These are phyloP conservation scores for Hyaloperonospora brassicae DNA, from an alignment of 352 stramenopile genomes.

Conservation along the genomic window DNA sequence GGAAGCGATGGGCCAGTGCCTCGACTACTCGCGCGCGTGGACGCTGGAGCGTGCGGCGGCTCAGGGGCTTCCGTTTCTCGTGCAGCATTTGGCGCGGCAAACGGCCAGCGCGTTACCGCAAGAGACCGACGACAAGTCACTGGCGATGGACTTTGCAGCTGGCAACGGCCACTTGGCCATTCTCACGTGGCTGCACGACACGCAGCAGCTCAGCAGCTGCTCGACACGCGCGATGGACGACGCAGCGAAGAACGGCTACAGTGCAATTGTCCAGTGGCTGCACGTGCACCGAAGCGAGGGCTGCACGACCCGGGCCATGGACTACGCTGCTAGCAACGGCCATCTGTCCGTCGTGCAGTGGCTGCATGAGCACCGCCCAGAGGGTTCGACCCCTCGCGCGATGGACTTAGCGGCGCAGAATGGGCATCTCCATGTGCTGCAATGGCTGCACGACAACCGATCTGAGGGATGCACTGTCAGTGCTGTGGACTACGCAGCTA, in stretches of 20 bases:
- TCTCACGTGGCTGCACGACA: conserved; percentile 45
- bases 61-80: conserved; percentile 51
- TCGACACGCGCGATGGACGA: conserved; percentile 51
- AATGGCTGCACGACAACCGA: conserved; percentile 64
- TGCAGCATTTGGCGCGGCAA: conserved; percentile 55
- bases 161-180: conserved; percentile 64
- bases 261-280: conserved; percentile 50
- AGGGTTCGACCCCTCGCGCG: conserved; percentile 45
- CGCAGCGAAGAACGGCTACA: conserved; percentile 47
- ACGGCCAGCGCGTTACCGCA: conserved; percentile 14
- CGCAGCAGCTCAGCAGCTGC: conserved; percentile 37
- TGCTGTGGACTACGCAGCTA: conserved; percentile 56
- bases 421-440: conserved; percentile 44
- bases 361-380: conserved; percentile 37
- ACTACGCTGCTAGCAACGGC: conserved; percentile 47
- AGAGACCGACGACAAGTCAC: conserved; percentile 27
- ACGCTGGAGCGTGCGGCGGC: conserved; percentile 57
- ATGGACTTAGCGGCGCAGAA: conserved; percentile 63
- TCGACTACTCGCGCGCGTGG: conserved; percentile 53
- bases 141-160: conserved; percentile 71
- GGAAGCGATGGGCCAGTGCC: conserved; percentile 31
- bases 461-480: conserved; percentile 57
- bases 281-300: conserved; percentile 47
- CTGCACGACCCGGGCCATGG: conserved; percentile 57
- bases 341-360: conserved; percentile 53